A percentile compares a stretch with the other conserved stretches of the same genome.
Evolutionary conservation across 2,329 filamentous ascomycete genomes (phyloP).

Genomic region (Trichoderma asperellum): DNA sequence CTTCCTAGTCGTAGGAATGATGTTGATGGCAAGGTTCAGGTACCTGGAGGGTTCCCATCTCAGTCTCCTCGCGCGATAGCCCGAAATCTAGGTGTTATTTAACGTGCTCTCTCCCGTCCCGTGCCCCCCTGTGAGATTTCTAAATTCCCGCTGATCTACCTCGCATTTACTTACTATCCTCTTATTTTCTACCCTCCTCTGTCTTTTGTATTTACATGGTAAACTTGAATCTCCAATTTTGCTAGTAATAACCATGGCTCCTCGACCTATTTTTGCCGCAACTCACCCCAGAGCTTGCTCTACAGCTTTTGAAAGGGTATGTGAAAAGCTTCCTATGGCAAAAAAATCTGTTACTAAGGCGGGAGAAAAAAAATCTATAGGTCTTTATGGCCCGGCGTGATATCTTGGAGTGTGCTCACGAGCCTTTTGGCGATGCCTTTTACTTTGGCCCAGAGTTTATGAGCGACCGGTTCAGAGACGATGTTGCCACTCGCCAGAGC

Average conservation of each 20-base stretch:
- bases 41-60: not conserved
- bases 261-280: constrained; percentile 79
- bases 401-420: constrained; percentile 81
- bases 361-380: constrained; percentile 47
- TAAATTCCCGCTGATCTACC: not conserved
- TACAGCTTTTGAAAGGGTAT: constrained; percentile 92
- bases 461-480: constrained; percentile 74
- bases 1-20: not conserved
- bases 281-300: constrained; percentile 96
- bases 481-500: constrained; percentile 57
- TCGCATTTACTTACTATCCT: not conserved
- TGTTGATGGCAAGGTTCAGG: not conserved
- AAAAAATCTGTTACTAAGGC: not conserved
- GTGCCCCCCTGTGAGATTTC: constrained; percentile 1
- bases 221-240: not conserved
- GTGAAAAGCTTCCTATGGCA: not conserved
- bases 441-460: constrained; percentile 94
- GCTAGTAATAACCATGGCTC: constrained; percentile 61
- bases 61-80: not conserved
- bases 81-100: constrained; percentile 3
- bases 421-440: constrained; percentile 95
- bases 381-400: constrained; percentile 96
- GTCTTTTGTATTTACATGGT: not conserved
- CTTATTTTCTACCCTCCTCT: not conserved
- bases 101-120: not conserved